Evolutionary conservation across 768 basidiomycete species (phyloP).

Genomic region (Podaxis sp.): DNA sequence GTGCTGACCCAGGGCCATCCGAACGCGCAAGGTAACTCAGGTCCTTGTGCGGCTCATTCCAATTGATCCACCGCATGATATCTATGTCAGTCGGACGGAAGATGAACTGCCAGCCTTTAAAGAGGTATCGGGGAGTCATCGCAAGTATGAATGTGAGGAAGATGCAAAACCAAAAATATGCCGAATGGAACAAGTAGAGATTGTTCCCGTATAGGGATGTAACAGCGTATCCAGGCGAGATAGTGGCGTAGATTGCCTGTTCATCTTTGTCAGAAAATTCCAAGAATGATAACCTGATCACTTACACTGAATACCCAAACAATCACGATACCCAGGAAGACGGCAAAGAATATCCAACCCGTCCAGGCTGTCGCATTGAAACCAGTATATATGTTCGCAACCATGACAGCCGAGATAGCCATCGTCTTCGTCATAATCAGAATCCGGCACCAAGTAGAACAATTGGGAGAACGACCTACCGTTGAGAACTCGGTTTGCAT

Average conservation of each 20-base stretch:
- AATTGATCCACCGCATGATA: slow-evolving; percentile 66
- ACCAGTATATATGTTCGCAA: slow-evolving; percentile 82
- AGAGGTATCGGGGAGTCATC: slow-evolving; percentile 73
- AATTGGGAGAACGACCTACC: slow-evolving; percentile 35
- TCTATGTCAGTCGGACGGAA: slow-evolving; percentile 79
- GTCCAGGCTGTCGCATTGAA: slow-evolving; percentile 87
- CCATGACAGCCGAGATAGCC: slow-evolving; percentile 74
- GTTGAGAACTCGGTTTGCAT: slow-evolving; percentile 79
- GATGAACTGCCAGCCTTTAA: slow-evolving; percentile 62
- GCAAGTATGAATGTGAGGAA: slow-evolving; percentile 67
- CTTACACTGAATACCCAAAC: slow-evolving; percentile 76
- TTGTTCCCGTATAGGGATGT: slow-evolving; percentile 76
- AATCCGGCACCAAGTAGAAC: background rate
- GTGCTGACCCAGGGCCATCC: slow-evolving; percentile 1
- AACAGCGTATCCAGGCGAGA: slow-evolving; percentile 67
- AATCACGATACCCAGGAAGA: slow-evolving; percentile 76
- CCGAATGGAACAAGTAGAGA: slow-evolving; percentile 71
- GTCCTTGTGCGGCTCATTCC: slow-evolving; percentile 60
- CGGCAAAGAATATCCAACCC: slow-evolving; percentile 80
- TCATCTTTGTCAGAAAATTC: background rate
- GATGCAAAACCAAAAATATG: slow-evolving; percentile 84
- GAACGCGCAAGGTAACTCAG: slow-evolving; percentile 23
- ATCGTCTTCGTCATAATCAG: slow-evolving; percentile 50
- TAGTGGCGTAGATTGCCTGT: slow-evolving; percentile 73
- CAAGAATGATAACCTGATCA: slow-evolving; percentile 4